Conservation (phyloP, 306 rosid species). For the Trifolium repens region DNA sequence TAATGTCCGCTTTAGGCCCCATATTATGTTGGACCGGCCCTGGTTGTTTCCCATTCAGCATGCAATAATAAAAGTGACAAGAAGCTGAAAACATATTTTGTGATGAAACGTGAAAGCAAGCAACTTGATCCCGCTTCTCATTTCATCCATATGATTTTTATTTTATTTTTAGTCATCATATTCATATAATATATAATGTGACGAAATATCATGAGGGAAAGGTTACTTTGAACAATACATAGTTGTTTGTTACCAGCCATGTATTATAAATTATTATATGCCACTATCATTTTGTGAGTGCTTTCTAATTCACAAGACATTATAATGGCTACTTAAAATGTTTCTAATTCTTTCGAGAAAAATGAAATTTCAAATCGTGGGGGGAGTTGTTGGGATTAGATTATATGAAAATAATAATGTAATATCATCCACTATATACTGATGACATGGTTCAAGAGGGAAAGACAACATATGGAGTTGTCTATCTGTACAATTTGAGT, state of each 20-base stretch:
- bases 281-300: conserved; percentile 42
- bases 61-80: conserved; percentile 34
- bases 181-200: not conserved
- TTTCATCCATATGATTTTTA: conserved; percentile 25
- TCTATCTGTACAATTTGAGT: not conserved
- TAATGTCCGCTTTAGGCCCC: too few relatives aligned
- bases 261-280: conserved; percentile 19
- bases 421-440: not conserved
- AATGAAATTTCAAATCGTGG: not conserved
- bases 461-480: not conserved
- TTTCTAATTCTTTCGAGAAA: not conserved
- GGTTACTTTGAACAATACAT: conserved; percentile 23
- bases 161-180: conserved; percentile 15
- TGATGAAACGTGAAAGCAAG: conserved; percentile 14
- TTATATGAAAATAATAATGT: not conserved
- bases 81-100: conserved; percentile 7
- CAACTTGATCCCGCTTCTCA: conserved; percentile 20
- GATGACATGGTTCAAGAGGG: not conserved
- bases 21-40: too few relatives aligned
- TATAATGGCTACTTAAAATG: conserved; percentile 8
- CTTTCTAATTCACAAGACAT: conserved; percentile 46
- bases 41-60: conserved; percentile 56
- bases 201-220: conserved; percentile 9
- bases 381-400: not conserved
- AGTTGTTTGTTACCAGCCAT: conserved; percentile 18